These are phyloP conservation scores for Neckera pumila DNA, from an alignment of 225 moss, liverwort and hornwort genomes.

Conservation along the genomic window DNA sequence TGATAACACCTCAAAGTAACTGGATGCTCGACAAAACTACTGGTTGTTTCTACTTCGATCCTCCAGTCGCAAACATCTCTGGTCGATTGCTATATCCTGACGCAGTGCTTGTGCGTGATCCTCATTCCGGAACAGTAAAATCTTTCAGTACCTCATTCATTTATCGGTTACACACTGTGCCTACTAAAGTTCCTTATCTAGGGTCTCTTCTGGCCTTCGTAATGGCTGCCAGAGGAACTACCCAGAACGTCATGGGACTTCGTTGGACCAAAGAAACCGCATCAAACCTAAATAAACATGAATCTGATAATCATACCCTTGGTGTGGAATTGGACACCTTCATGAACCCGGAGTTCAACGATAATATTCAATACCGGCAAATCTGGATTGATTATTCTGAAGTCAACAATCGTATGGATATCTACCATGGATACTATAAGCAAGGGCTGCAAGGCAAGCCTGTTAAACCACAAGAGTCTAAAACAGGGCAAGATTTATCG, in stretches of 20 bases:
- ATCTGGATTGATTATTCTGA: neutral
- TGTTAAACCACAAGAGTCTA: too few species aligned
- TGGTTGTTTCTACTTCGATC: neutral
- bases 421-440: neutral
- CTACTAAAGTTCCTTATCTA: neutral
- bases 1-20: neutral
- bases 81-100: neutral
- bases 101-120: neutral
- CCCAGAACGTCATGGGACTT: neutral
- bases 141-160: neutral
- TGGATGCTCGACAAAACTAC: neutral
- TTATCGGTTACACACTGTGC: neutral
- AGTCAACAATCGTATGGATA: neutral
- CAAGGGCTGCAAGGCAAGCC: too few species aligned
- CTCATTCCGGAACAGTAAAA: neutral
- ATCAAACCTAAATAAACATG: neutral
- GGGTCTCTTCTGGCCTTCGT: neutral
- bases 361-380: neutral
- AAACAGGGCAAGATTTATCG: too few species aligned
- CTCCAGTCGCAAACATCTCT: neutral
- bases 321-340: neutral
- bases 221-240: neutral
- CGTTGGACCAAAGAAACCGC: accelerated
- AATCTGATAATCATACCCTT: neutral
- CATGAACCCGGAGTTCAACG: too few species aligned